Evolutionary conservation across 306 rosid species (phyloP).

Genomic region (Quercus aquifolioides): DNA sequence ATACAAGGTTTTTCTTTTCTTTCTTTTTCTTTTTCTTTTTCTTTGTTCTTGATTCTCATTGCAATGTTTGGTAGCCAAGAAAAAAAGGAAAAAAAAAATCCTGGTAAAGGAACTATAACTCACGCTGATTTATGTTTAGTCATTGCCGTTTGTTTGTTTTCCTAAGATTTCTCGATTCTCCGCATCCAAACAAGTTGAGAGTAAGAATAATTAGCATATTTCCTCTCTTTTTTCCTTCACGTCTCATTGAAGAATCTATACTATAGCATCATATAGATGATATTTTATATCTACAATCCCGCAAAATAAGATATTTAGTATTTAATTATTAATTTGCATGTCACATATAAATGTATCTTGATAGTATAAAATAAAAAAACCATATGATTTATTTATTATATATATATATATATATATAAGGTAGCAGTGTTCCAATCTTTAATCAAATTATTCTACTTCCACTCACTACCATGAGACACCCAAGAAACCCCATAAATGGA

Average conservation of each 20-base stretch:
- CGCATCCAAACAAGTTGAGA: neutral
- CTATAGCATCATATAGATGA: no score
- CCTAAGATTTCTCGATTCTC: neutral
- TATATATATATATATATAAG: no score
- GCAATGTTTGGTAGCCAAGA: neutral
- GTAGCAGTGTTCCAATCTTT: no score
- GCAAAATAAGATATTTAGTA: no score
- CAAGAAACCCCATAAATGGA: no score
- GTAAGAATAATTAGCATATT: no score
- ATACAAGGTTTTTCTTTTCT: constrained; percentile 13
- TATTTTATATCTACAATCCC: no score
- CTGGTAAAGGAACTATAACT: neutral
- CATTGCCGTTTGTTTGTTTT: neutral
- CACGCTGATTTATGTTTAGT: neutral
- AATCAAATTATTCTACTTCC: no score
- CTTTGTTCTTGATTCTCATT: neutral
- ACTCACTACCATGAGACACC: no score
- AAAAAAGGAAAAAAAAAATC: neutral
- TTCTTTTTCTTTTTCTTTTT: neutral
- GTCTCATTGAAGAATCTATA: no score
- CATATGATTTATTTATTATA: no score
- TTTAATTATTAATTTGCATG: neutral
- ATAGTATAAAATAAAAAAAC: neutral
- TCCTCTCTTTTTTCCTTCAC: no score
- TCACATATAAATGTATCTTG: neutral